Evolutionary conservation across 345 rosid genomes (phyloP).

Genomic region (Reutealis trisperma): DNA sequence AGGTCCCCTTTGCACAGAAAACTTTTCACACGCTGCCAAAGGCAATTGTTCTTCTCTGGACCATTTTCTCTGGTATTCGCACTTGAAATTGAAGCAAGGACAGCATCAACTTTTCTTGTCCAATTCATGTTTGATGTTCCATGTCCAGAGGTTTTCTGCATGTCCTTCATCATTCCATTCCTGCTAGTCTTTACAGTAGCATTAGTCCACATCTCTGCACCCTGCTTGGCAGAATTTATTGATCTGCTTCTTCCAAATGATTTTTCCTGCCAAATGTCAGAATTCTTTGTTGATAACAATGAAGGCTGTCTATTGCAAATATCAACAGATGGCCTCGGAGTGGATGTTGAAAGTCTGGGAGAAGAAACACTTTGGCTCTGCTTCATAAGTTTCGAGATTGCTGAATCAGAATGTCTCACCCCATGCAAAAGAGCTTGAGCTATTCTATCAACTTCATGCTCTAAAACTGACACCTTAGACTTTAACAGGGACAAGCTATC

Average conservation of each 20-base stretch:
- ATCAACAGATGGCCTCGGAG: constrained; percentile 68
- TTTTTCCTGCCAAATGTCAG: constrained; percentile 57
- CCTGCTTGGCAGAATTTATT: constrained; percentile 44
- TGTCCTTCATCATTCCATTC: constrained; percentile 44
- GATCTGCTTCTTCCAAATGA: constrained; percentile 48
- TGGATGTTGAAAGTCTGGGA: constrained; percentile 66
- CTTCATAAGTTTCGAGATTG: constrained; percentile 49
- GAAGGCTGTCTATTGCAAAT: constrained; percentile 52
- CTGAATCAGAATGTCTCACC: constrained; percentile 41
- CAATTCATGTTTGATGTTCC: constrained; percentile 38
- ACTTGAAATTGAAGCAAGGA: constrained; percentile 34
- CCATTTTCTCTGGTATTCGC: constrained; percentile 39
- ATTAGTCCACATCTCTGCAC: constrained; percentile 44
- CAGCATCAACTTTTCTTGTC: constrained; percentile 40
- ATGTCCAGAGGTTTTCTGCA: constrained; percentile 43
- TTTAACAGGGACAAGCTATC: constrained; percentile 63
- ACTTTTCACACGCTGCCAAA: constrained; percentile 58
- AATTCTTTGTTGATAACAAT: constrained; percentile 44
- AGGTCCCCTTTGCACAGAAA: constrained; percentile 64
- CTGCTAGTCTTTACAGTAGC: constrained; percentile 36
- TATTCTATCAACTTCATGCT: constrained; percentile 64
- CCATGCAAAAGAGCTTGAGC: constrained; percentile 41
- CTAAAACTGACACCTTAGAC: constrained; percentile 76
- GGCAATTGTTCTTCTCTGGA: constrained; percentile 38
- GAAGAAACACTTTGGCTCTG: constrained; percentile 52